Conservation (phyloP, 805 yeast genomes). For the Kodamaea leandrae region DNA sequence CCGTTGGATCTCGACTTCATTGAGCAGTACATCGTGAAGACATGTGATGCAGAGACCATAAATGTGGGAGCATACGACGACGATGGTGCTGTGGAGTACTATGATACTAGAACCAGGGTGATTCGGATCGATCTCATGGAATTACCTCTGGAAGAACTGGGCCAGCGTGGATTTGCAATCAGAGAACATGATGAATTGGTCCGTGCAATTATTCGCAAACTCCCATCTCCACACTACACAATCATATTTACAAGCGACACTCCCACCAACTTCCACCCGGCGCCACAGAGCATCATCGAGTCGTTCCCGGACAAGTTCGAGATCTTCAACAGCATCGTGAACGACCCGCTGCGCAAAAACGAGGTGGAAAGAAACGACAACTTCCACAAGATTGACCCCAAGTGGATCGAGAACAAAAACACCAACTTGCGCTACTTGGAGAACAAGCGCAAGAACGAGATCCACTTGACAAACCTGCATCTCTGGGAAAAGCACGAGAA, state of each 20-base stretch:
- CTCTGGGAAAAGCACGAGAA: constrained; percentile 51
- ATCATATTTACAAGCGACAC: constrained; percentile 50
- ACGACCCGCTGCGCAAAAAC: constrained; percentile 45
- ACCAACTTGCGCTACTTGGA: constrained; percentile 30
- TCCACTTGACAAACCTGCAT: constrained; percentile 43
- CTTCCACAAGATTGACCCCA: constrained; percentile 27
- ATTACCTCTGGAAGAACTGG: constrained; percentile 29
- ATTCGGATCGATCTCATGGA: constrained; percentile 56
- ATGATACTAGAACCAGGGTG: constrained; percentile 62
- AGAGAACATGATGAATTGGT: constrained; percentile 46
- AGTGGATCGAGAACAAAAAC: constrained; percentile 24
- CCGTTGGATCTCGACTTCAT: constrained; percentile 43
- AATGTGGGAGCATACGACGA: constrained; percentile 38
- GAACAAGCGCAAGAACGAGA: constrained; percentile 31
- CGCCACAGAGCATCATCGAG: constrained; percentile 28
- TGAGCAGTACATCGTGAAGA: constrained; percentile 39
- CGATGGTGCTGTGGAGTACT: constrained; percentile 51
- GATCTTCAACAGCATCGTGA: constrained; percentile 57
- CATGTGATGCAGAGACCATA: constrained; percentile 52
- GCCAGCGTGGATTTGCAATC: constrained; percentile 27
- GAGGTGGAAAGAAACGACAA: constrained; percentile 58
- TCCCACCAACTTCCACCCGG: constrained; percentile 27
- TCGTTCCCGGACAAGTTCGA: constrained; percentile 32
- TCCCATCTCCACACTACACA: constrained; percentile 73
- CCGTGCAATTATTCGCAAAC: constrained; percentile 55